Evolutionary conservation across 768 basidiomycete species (phyloP), one percentile per base, ranked within the genome.

Genomic region (Psilocybe subaeruginosa): DNA sequence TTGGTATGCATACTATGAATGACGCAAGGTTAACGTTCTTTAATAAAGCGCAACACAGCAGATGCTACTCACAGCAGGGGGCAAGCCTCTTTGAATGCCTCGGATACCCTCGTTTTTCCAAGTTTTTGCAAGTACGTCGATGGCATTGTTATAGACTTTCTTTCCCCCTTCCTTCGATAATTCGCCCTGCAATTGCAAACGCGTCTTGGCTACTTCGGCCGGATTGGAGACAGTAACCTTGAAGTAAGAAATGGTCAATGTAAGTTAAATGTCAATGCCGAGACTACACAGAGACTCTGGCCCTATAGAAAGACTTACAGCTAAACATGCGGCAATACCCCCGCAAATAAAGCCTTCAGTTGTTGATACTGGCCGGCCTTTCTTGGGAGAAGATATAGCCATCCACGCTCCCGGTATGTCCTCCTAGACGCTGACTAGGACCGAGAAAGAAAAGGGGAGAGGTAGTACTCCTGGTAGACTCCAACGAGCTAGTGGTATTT

Each of bases 171-270:
- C 82, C 70, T 90, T 94, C 35, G 91, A 87, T 9, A 99, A 85
- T 74, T 99, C 97, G 27, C 97, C 97, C 71, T 99, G 95, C 27
- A 99, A 84, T 73, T 99, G 97, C 54, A 99, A 77, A 58, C 97
- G 90, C 45, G 97, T 99, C 77, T 99, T 99, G 48, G 92, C 91
- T 19, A 95, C 93, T 67, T 90, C 90, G 4, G 88, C 88, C 11
- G 89, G 87, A 65, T 92, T 92, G 4, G 90, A 91, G 57, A 92
- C 76, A 7, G 91, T 91, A 52, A 93, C 90, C 91, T 93, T 67
- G 8, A 59, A 23, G 48, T 54, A 39, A 29, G 65, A 43, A 27
- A 17, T 23, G 41, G 9, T 43, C 41, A 16, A 41, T 8, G n/a
- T 12, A 37, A 55, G 30, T 65, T 64, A 61, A 27, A 41, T 50